Percentiles rank a stretch among this genome's conserved stretches.
These are phyloP conservation scores for Pseudogymnoascus sp. DNA, from an alignment of 2,329 filamentous ascomycete genomes.

Conservation along the genomic window DNA sequence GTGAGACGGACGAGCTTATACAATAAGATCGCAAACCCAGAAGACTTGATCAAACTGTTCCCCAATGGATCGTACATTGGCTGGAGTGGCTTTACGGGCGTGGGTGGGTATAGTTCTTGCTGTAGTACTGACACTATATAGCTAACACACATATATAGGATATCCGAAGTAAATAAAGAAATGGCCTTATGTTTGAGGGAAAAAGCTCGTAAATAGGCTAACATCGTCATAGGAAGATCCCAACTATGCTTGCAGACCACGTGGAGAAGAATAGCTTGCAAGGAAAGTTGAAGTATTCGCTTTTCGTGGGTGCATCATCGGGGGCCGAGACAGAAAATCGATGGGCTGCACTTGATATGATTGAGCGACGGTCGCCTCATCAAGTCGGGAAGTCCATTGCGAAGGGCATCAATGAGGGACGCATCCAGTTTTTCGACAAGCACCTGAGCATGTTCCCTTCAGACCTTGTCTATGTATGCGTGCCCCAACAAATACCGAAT, in stretches of 20 bases:
- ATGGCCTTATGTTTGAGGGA: neutral
- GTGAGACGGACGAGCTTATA: conserved; percentile 69
- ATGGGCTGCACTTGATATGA: conserved; percentile 87
- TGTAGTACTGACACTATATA: no score
- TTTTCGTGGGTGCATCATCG: conserved; percentile 85
- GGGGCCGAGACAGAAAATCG: conserved; percentile 81
- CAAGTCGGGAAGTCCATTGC: conserved; percentile 87
- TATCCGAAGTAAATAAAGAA: neutral
- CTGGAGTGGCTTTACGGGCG: conserved; percentile 86
- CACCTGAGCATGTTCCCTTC: conserved; percentile 88
- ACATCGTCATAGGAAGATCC: conserved; percentile 56
- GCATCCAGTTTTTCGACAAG: conserved; percentile 91
- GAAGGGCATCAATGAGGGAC: conserved; percentile 81
- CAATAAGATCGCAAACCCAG: conserved; percentile 68
- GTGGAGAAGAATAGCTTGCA: conserved; percentile 81
- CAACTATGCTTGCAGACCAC: conserved; percentile 75
- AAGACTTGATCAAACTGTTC: conserved; percentile 74
- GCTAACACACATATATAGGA: no score
- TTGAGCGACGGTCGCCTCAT: conserved; percentile 74
- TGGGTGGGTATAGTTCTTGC: conserved; percentile 39
- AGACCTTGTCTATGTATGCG: conserved; percentile 61
- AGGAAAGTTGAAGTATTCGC: conserved; percentile 74
- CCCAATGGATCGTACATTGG: conserved; percentile 81
- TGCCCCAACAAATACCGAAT: neutral
- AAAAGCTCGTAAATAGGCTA: conserved; percentile 14